A percentile compares a stretch with the other conserved stretches of the same genome.
Evolutionary conservation across 139 green algal species (phyloP).

Genomic region (Picochlorum sp.): DNA sequence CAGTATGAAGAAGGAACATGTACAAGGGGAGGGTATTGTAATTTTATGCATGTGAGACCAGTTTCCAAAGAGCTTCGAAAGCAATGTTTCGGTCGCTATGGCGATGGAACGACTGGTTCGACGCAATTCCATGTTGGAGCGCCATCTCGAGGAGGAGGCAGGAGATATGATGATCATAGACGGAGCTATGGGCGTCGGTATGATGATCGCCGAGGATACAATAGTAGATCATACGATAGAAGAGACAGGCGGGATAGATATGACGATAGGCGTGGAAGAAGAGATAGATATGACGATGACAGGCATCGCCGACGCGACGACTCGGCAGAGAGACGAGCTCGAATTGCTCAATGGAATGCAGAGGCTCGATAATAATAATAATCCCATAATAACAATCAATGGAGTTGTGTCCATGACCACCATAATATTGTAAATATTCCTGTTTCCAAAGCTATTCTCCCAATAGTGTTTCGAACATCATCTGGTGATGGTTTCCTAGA

Average conservation of each 20-base stretch:
- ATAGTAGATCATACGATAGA: not conserved
- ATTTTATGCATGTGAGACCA: conserved; percentile 98
- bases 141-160: conserved; percentile 7
- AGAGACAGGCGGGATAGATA: not conserved
- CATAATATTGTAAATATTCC: conserved; percentile 3
- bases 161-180: conserved; percentile 15
- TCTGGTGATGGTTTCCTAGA: not conserved
- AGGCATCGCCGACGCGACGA: conserved; percentile 23
- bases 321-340: conserved; percentile 58
- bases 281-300: not conserved
- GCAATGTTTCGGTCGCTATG: conserved; percentile 76
- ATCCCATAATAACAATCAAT: conserved; percentile 1
- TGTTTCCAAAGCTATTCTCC: not conserved
- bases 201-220: conserved; percentile 13
- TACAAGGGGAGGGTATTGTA: conserved; percentile 95
- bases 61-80: conserved; percentile 50
- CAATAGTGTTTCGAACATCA: not conserved
- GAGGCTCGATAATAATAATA: conserved; percentile 3
- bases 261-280: not conserved
- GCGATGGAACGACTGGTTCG: conserved; percentile 29
- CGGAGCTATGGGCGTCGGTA: conserved; percentile 10
- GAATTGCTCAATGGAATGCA: conserved; percentile 66
- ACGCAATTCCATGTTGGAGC: conserved; percentile 19
- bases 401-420: not conserved
- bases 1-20: conserved; percentile 98